These are phyloP conservation scores for Lycium ferocissimum DNA, from an alignment of 257 asterid genomes.

Conservation along the genomic window DNA sequence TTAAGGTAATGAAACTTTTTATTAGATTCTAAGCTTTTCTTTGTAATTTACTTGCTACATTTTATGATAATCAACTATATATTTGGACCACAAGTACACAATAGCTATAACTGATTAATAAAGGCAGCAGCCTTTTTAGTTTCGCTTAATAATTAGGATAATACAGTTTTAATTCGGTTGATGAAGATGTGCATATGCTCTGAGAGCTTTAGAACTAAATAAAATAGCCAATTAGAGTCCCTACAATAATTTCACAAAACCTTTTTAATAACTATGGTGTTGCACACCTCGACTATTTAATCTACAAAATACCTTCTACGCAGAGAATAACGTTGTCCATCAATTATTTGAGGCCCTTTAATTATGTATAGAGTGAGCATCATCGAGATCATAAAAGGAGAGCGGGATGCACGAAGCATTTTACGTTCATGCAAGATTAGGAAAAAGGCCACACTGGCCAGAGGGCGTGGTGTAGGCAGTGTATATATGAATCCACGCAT, in stretches of 20 bases:
- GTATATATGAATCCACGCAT: too few species aligned
- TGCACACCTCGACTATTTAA: background rate
- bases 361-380: too few species aligned
- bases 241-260: background rate
- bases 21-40: background rate
- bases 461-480: too few species aligned
- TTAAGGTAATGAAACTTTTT: conserved; percentile 23
- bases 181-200: background rate
- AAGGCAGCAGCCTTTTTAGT: background rate
- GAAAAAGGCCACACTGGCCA: too few species aligned
- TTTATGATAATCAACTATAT: background rate
- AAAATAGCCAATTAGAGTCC: background rate
- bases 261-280: background rate
- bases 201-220: background rate
- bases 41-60: background rate
- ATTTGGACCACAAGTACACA: background rate
- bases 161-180: background rate
- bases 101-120: background rate
- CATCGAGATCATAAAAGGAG: too few species aligned
- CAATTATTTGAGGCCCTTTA: too few species aligned
- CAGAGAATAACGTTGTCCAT: background rate
- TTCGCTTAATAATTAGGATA: background rate
- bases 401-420: too few species aligned
- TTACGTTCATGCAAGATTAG: too few species aligned
- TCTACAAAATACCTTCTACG: background rate